A percentile compares a stretch with the other conserved stretches of the same genome.
These are phyloP conservation scores for Babesia gibsoni DNA, from an alignment of 169 alveolate genomes.

Conservation along the genomic window DNA sequence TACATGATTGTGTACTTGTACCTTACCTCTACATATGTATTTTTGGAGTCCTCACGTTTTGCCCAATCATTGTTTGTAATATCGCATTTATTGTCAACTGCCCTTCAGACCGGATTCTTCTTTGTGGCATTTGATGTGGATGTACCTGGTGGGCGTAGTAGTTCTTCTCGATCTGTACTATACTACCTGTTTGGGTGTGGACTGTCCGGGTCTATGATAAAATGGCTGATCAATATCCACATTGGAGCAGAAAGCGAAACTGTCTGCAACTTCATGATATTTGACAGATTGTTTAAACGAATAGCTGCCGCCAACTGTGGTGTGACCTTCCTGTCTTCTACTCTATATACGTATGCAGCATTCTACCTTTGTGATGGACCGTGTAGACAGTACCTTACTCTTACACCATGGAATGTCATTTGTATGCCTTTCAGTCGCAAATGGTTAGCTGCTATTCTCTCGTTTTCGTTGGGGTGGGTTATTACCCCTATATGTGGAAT, in stretches of 20 bases:
- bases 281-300: not conserved
- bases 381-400: not conserved
- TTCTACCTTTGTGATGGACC: not conserved
- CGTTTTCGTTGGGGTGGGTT: constrained; percentile 6
- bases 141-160: not conserved
- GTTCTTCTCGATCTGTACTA: not conserved
- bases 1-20: not conserved
- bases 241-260: not conserved
- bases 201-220: not conserved
- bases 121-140: not conserved
- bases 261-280: not conserved
- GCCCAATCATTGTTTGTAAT: not conserved
- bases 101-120: not conserved
- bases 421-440: not conserved
- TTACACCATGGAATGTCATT: too few relatives aligned
- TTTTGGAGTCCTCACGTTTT: not conserved
- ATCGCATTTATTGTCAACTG: not conserved
- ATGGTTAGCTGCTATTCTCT: not conserved
- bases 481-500: not conserved
- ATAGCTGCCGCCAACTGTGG: not conserved
- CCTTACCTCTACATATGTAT: not conserved
- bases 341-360: not conserved
- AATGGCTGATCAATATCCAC: not conserved
- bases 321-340: not conserved
- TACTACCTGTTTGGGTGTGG: not conserved